These are phyloP conservation scores for Hypoxylon sp. DNA, from an alignment of 2,329 filamentous ascomycete genomes.

Conservation along the genomic window DNA sequence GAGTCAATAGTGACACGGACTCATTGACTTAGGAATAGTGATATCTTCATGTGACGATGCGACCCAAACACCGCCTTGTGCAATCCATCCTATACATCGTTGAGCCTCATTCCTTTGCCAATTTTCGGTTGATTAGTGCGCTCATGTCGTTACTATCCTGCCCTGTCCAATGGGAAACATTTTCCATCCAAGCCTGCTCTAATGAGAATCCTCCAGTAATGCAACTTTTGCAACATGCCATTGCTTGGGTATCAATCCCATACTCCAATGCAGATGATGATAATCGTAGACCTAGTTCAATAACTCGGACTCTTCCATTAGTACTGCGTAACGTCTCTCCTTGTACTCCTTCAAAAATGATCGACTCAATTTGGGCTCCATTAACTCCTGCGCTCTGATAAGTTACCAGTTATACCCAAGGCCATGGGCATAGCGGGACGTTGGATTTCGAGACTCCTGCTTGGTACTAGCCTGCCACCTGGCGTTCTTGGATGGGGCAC, in stretches of 20 bases:
- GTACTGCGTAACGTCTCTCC: conserved; percentile 1
- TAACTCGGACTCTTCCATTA: conserved; percentile 19
- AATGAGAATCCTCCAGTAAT: conserved; percentile 31
- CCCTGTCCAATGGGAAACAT: not conserved
- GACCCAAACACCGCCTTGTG: conserved; percentile 15
- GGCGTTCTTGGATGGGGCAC: conserved; percentile 71
- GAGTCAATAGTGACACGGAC: conserved; percentile 1
- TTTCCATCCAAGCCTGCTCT: conserved; percentile 21
- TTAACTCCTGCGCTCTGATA: conserved; percentile 50
- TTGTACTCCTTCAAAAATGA: not conserved
- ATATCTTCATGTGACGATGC: conserved; percentile 13
- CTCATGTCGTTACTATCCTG: conserved; percentile 3
- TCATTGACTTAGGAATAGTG: conserved; percentile 5
- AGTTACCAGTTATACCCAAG: conserved; percentile 50
- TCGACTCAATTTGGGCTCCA: conserved; percentile 12
- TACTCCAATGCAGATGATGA: conserved; percentile 37
- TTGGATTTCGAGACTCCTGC: conserved; percentile 70
- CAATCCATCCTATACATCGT: conserved; percentile 9
- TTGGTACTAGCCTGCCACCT: conserved; percentile 66
- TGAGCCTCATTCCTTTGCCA: conserved; percentile 4
- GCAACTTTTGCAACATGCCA: conserved; percentile 33
- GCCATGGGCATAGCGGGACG: conserved; percentile 57
- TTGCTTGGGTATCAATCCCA: conserved; percentile 42
- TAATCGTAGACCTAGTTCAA: conserved; percentile 21
- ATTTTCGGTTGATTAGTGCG: conserved; percentile 11